Evolutionary conservation across 2,329 filamentous ascomycete species (phyloP).

Genomic region (Endocalyx cinctus): DNA sequence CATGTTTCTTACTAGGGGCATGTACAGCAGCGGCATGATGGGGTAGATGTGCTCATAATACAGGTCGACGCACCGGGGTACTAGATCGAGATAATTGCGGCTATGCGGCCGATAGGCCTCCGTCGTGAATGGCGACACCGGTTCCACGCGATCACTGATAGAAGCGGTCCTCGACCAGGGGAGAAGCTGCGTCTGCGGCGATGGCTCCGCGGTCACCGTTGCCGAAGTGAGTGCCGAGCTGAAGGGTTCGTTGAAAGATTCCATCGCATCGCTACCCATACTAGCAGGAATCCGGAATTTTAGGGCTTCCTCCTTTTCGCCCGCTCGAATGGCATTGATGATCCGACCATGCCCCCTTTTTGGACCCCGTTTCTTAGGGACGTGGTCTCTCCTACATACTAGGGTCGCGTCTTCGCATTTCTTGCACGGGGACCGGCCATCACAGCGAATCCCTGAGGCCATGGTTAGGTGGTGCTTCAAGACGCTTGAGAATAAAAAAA

Average conservation of each 20-base stretch:
- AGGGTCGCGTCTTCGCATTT: conserved; percentile 56
- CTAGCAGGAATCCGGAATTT: too few relatives aligned
- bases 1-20: conserved; percentile 49
- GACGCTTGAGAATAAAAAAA: too few relatives aligned
- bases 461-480: too few relatives aligned
- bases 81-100: conserved; percentile 40
- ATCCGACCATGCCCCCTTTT: conserved; percentile 60
- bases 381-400: conserved; percentile 60
- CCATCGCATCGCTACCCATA: too few relatives aligned
- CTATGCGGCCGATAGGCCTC: conserved; percentile 37
- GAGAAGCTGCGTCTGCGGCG: conserved; percentile 20
- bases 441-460: conserved; percentile 38
- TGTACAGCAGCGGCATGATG: conserved; percentile 59
- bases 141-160: conserved; percentile 27
- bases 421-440: conserved; percentile 49
- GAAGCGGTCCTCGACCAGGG: conserved; percentile 23
- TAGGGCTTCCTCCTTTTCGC: conserved; percentile 41
- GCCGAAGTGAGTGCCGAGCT: conserved; percentile 1
- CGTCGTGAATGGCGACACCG: conserved; percentile 33
- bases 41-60: conserved; percentile 60
- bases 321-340: conserved; percentile 54
- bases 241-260: not conserved
- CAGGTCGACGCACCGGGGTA: conserved; percentile 54
- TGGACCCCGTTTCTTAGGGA: conserved; percentile 60
- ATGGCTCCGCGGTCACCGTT: conserved; percentile 9